phyloP scores from a whole-genome alignment of 805 yeast genomes.

The Candida silvatica region DNA sequence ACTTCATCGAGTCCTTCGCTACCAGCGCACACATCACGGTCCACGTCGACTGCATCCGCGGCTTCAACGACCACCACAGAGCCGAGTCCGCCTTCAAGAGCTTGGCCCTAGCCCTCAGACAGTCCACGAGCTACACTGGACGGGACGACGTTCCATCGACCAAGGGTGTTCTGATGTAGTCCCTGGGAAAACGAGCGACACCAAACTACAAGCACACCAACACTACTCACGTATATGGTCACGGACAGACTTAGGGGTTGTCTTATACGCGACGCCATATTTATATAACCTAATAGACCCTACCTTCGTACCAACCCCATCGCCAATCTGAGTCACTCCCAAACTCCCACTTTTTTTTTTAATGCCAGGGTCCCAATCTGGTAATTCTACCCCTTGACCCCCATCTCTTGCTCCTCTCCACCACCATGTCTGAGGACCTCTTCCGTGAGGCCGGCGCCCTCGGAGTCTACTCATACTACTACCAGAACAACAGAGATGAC shows the following conservation, averaged over 20 bases:
- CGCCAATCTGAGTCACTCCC: no score
- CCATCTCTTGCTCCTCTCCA: not conserved
- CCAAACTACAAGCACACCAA: no score
- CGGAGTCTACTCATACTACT: slow-evolving; percentile 21
- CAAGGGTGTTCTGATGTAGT: slow-evolving; percentile 79
- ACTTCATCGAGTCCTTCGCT: slow-evolving; percentile 89
- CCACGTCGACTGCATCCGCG: slow-evolving; percentile 92
- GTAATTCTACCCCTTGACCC: no score
- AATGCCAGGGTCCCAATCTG: no score
- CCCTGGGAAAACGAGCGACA: no score
- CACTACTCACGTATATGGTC: no score
- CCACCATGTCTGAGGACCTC: slow-evolving; percentile 9
- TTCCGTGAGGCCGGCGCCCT: slow-evolving; percentile 20
- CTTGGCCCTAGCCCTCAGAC: slow-evolving; percentile 83
- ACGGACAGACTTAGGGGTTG: no score
- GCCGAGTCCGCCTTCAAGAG: slow-evolving; percentile 97
- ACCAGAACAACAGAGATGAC: slow-evolving; percentile 10
- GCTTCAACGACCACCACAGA: slow-evolving; percentile 92
- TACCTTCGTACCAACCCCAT: no score
- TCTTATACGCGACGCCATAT: no score
- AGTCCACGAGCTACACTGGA: slow-evolving; percentile 78
- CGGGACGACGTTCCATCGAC: slow-evolving; percentile 91
- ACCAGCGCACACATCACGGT: slow-evolving; percentile 83
- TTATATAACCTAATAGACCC: no score
- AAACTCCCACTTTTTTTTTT: no score